Evolutionary conservation across 176 grass and related monocot genomes (phyloP), one percentile per base, ranked within the genome.

Genomic region (Raddia distichophylla): DNA sequence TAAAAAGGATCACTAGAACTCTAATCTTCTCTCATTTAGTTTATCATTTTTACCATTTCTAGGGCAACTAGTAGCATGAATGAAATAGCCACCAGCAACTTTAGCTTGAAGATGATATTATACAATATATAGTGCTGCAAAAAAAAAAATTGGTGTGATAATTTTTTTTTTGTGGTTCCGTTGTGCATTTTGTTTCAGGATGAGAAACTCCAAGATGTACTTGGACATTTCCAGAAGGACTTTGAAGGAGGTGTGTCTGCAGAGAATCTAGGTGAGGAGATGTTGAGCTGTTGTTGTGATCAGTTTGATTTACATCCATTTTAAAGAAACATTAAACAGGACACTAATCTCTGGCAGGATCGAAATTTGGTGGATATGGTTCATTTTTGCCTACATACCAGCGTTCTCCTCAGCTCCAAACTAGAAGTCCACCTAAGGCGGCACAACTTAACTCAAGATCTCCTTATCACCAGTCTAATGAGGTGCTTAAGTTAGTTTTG

Each of bases 351-450:
- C 76, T 78, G 40, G 76, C 77, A 99, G 96, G 96, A 67, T 88
- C 96, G 1, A 99, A 93, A 85, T 99, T 87, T 87, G 93, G 93
- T 77, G 96, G 93, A 60, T 99, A 99, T 84, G 96, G 96, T 70
- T 99, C 96, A 68, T 99, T 99, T 83, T 85, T 99, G 66, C 96
- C 96, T 56, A 86, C 91, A 4, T 89, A 99, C 76, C 91, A 91
- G 80, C 92, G 90, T 46, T 98, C 92, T 86, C 96, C 96, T 88
- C 84, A 74, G 63, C 77, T 60, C 66, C 90, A 88, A 78, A 56
- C 86, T 60, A 91, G 80, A 90, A 98, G 84, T 87, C 92, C 92
- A 71, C 70, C 64, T 48, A 92, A 83, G 84, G 67, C 45, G 37
- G 32, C 86, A 64, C 90, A 74, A 19, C n/a, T 71, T 64, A 77